Base-by-base conservation (phyloP, 129 eudicot genomes). In the Artemisia tridentata region DNA sequence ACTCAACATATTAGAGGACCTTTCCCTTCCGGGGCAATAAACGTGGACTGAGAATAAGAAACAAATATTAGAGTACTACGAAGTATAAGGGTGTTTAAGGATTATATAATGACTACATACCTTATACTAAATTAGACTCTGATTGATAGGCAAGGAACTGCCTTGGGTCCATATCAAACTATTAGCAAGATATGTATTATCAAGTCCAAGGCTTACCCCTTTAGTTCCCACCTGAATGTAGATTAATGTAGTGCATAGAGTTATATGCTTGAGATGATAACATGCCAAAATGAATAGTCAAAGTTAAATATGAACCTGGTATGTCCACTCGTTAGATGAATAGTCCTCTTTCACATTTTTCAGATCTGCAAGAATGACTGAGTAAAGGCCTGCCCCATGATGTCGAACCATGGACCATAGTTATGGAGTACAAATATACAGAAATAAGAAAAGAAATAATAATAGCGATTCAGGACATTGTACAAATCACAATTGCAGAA, bases 401-500 rank as follows among this genome's bases (percentile, higher is more conserved):
- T 75, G 79, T 89, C 96, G 21, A 89, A 89, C 96, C 96, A 89
- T 50, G 96, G 96, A 43, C 96, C 92, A 71, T 84, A 89, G 85
- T 89, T 89, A 92, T 89, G 84, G 17, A 79, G n/a, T 38, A 65
- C 16, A 31, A 27, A 77, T 19, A 70, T 43, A 38, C 20, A n/a
- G 57, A 25, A 62, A 14, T 46, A 53, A 12, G 11, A 73, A 38
- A 1, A 47, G 61, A 11, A 13, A 52, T 51, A 5, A 55, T 12
- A 7, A 34, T 54, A 4, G 12, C 1, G 31, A 52, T 53, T 16
- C 34, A 14, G 1, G 5, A 67, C 3, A 20, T 10, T 56, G 62
- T 56, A 56, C 45, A 19, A 16, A 55, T 56, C 29, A 56, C 62
- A 53, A 19, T 23, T 1, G 61, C 21, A 9, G 21, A 55, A 19